Conservation (phyloP, 2,329 filamentous ascomycete species). For the Aspergillus floridensis region DNA sequence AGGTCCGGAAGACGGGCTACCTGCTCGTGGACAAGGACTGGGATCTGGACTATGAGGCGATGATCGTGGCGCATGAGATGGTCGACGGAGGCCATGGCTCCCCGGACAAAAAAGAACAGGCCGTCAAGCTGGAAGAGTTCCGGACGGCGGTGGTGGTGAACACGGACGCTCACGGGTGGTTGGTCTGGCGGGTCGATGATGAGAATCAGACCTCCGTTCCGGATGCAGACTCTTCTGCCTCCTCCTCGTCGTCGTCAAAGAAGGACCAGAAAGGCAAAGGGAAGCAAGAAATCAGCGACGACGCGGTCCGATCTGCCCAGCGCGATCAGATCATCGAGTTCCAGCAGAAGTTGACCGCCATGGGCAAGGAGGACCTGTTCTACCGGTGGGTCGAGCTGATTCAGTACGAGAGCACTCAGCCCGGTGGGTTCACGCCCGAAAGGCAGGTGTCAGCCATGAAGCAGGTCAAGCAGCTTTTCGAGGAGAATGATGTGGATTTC, state of each 20-base stretch:
- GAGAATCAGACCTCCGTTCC: slow-evolving; percentile 38
- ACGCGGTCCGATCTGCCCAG: slow-evolving; percentile 36
- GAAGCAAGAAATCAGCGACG: slow-evolving; percentile 35
- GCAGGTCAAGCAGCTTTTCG: slow-evolving; percentile 74
- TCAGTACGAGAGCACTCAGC: slow-evolving; percentile 77
- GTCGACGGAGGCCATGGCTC: slow-evolving; percentile 49
- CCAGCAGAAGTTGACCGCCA: slow-evolving; percentile 67
- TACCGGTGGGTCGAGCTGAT: slow-evolving; percentile 91
- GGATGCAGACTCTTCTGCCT: background rate
- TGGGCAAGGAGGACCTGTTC: slow-evolving; percentile 86
- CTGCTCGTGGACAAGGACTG: slow-evolving; percentile 80
- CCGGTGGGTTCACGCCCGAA: slow-evolving; percentile 74
- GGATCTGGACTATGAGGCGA: slow-evolving; percentile 81
- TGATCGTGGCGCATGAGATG: slow-evolving; percentile 70
- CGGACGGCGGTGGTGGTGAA: slow-evolving; percentile 68
- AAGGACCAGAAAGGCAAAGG: background rate
- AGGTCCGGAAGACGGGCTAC: slow-evolving; percentile 80
- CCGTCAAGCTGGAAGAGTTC: slow-evolving; percentile 62
- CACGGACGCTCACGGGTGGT: slow-evolving; percentile 67
- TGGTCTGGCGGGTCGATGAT: slow-evolving; percentile 61
- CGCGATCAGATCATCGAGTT: slow-evolving; percentile 74
- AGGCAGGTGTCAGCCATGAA: slow-evolving; percentile 69
- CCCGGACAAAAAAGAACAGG: slow-evolving; percentile 11
- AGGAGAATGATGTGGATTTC: slow-evolving; percentile 74
- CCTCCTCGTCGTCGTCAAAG: background rate